Percentiles rank a stretch among this genome's conserved stretches.
Evolutionary conservation across 148 eudicot genomes (phyloP).

Genomic region (Vaccinium darrowii): DNA sequence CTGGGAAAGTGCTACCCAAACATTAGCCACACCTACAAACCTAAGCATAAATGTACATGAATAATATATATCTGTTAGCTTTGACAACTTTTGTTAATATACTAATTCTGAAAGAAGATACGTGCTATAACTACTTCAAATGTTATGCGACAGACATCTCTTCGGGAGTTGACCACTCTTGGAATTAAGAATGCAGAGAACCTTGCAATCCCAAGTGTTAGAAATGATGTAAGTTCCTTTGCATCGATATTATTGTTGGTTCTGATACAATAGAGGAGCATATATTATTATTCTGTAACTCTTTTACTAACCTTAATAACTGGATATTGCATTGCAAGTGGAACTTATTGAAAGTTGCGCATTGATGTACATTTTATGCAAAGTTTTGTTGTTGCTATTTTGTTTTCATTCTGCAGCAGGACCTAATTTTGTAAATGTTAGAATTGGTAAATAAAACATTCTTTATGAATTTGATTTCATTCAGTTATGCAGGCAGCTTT

Average conservation of each 20-base stretch:
- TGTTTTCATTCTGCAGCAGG: neutral
- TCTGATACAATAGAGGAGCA: neutral
- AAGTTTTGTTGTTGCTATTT: neutral
- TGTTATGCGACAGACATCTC: constrained; percentile 62
- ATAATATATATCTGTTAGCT: constrained; percentile 12
- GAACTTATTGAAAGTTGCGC: neutral
- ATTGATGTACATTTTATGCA: neutral
- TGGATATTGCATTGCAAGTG: neutral
- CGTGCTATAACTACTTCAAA: constrained; percentile 11
- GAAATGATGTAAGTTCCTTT: constrained; percentile 81
- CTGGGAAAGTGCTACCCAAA: constrained; percentile 21
- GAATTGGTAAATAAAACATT: neutral
- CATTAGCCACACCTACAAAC: constrained; percentile 19
- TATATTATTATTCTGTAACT: neutral
- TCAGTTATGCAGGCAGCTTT: constrained; percentile 98
- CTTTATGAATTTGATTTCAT: constrained; percentile 53
- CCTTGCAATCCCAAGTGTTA: constrained; percentile 89
- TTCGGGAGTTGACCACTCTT: constrained; percentile 83
- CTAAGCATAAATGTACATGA: constrained; percentile 25
- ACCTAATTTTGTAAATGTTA: neutral
- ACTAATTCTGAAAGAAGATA: neutral
- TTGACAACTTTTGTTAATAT: neutral
- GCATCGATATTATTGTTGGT: neutral
- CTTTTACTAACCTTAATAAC: neutral
- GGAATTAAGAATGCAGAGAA: constrained; percentile 95